A percentile compares a stretch with the other conserved stretches of the same genome.
Evolutionary conservation across 371 early-diverging fungal species (phyloP).

Genomic region (Choanephora cucurbitarum): DNA sequence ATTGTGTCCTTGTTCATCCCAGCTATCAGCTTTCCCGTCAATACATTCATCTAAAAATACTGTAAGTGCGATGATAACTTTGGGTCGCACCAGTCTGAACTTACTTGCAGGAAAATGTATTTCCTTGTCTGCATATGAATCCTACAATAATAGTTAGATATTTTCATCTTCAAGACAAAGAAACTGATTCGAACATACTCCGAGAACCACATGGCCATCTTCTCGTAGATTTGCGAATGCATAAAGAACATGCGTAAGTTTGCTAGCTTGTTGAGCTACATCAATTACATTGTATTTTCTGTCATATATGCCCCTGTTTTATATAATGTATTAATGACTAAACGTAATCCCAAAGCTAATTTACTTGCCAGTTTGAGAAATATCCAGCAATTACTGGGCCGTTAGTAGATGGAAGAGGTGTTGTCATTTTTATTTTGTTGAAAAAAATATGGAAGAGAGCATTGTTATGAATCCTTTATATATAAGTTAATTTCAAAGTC

Average conservation of each 20-base stretch:
- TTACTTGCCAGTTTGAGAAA: conserved; percentile 35
- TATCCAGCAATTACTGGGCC: conserved; percentile 43
- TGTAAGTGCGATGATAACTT: too few relatives aligned
- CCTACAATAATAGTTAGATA: conserved; percentile 21
- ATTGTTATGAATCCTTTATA: neutral
- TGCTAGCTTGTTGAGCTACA: conserved; percentile 55
- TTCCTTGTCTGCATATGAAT: conserved; percentile 50
- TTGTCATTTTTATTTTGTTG: conserved; percentile 5
- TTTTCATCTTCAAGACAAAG: neutral
- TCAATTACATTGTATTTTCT: conserved; percentile 68
- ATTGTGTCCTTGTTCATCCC: conserved; percentile 67
- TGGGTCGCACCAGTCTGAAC: neutral
- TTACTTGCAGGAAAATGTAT: conserved; percentile 46
- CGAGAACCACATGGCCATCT: conserved; percentile 64
- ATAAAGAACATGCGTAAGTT: conserved; percentile 83
- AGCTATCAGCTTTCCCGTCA: conserved; percentile 56
- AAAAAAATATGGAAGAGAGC: conserved; percentile 1
- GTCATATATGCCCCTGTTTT: conserved; percentile 72
- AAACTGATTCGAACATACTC: conserved; percentile 33
- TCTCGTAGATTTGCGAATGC: conserved; percentile 84
- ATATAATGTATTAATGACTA: neutral
- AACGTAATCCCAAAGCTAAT: too few relatives aligned
- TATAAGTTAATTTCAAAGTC: neutral
- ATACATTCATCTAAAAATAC: conserved; percentile 33
- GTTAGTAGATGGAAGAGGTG: conserved; percentile 36